phyloP scores from a whole-genome alignment of 495 filamentous ascomycete genomes.

The Aspergillus steynii region DNA sequence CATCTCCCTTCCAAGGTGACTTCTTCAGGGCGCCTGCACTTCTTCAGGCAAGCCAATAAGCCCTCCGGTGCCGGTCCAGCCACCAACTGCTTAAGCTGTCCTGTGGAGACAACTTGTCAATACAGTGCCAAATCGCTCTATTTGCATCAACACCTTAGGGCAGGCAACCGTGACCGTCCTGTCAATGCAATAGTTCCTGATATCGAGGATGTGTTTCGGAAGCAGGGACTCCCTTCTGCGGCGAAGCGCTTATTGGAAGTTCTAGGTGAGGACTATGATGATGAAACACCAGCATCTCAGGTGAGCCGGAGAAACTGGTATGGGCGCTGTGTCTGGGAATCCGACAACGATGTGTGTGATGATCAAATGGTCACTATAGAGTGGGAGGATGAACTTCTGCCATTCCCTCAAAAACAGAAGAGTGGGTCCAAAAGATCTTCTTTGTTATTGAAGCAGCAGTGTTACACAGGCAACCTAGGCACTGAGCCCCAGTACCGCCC shows the following conservation, averaged over 20 bases:
- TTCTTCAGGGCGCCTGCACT: conserved; percentile 52
- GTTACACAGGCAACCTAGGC: too few relatives aligned
- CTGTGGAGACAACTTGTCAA: conserved; percentile 57
- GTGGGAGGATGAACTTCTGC: conserved; percentile 58
- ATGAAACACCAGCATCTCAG: conserved; percentile 43
- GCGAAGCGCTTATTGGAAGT: conserved; percentile 38
- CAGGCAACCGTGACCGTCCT: conserved; percentile 67
- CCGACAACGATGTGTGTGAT: conserved; percentile 78
- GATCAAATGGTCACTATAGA: conserved; percentile 75
- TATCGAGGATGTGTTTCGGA: conserved; percentile 62
- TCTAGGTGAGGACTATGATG: conserved; percentile 55
- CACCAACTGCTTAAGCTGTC: too few relatives aligned
- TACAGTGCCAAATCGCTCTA: conserved; percentile 77
- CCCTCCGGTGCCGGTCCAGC: too few relatives aligned
- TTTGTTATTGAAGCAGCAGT: too few relatives aligned
- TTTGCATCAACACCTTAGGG: conserved; percentile 46
- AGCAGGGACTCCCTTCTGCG: conserved; percentile 15
- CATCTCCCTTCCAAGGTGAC: conserved; percentile 67
- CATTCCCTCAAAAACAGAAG: conserved; percentile 10
- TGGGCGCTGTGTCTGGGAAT: conserved; percentile 79
- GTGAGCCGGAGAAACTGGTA: conserved; percentile 66
- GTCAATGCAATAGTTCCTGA: conserved; percentile 74
- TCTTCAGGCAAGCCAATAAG: too few relatives aligned
- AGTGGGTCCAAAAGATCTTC: conserved; percentile 50
- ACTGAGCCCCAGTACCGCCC: too few relatives aligned